A percentile compares a stretch with the other conserved stretches of the same genome.
phyloP scores from a whole-genome alignment of 1,284 basidiomycete species.

The Trichosporon asahii region DNA sequence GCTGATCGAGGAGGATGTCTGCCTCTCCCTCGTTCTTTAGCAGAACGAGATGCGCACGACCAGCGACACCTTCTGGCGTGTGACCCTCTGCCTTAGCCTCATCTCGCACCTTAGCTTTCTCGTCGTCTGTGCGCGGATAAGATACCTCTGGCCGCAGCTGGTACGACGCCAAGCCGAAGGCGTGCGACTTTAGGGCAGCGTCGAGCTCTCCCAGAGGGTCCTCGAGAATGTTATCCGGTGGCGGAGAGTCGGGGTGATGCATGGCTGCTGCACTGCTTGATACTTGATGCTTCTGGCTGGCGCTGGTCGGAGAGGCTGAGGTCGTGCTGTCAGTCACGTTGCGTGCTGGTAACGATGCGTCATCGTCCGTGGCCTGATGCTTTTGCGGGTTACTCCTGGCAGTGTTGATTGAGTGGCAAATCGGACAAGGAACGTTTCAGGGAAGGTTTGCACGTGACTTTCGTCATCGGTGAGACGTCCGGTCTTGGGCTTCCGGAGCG shows the following conservation, averaged over 20 bases:
- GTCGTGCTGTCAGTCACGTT: not conserved
- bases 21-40: conserved; percentile 28
- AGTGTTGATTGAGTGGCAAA: not conserved
- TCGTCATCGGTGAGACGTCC: not conserved
- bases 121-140: conserved; percentile 34
- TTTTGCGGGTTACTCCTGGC: not conserved
- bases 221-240: conserved; percentile 34
- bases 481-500: not conserved
- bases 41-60: conserved; percentile 27
- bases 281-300: not conserved
- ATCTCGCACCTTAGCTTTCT: conserved; percentile 22
- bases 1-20: conserved; percentile 29
- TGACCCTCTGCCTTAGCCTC: conserved; percentile 16
- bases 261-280: not conserved
- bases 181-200: conserved; percentile 31
- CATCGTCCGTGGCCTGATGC: not conserved
- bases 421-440: not conserved
- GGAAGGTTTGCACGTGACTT: not conserved
- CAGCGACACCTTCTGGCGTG: conserved; percentile 24
- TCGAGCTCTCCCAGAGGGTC: conserved; percentile 41
- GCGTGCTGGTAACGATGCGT: not conserved
- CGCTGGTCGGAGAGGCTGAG: not conserved
- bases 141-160: conserved; percentile 23
- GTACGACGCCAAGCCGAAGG: conserved; percentile 34
- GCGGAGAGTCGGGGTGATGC: conserved; percentile 12